A percentile compares a stretch with the other conserved stretches of the same genome.
These are phyloP conservation scores for Talaromyces adpressus DNA, from an alignment of 495 filamentous ascomycete genomes.

Conservation along the genomic window DNA sequence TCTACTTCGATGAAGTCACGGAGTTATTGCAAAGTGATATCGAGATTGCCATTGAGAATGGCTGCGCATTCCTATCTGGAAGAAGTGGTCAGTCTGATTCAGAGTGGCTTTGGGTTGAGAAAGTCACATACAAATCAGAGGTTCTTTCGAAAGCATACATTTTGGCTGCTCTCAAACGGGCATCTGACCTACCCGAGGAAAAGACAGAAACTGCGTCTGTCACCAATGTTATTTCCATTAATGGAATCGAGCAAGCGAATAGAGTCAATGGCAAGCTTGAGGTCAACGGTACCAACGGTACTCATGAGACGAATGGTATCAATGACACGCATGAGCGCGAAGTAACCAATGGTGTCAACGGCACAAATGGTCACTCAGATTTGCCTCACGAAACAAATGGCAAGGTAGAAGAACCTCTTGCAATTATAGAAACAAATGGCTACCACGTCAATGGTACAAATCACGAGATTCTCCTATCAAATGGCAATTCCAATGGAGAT, in stretches of 20 bases:
- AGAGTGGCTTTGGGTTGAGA: constrained; percentile 32
- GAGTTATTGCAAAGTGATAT: constrained; percentile 12
- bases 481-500: neutral
- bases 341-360: neutral
- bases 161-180: constrained; percentile 20
- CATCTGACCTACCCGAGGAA: neutral
- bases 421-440: neutral
- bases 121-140: constrained; percentile 26
- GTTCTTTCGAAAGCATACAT: constrained; percentile 25
- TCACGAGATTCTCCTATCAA: neutral
- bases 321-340: neutral
- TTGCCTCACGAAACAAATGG: neutral
- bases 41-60: constrained; percentile 12
- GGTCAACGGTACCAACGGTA: neutral
- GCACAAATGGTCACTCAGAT: neutral
- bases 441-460: neutral
- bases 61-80: constrained; percentile 9
- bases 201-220: neutral
- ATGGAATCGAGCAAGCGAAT: neutral
- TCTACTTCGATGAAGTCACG: constrained; percentile 9
- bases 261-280: neutral
- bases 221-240: neutral
- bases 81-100: neutral
- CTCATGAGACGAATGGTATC: neutral
- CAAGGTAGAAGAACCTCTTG: neutral